Percentiles rank a stretch among this genome's conserved stretches.
Evolutionary conservation across 768 basidiomycete species (phyloP).

Genomic region (Rubroboletus satanas): DNA sequence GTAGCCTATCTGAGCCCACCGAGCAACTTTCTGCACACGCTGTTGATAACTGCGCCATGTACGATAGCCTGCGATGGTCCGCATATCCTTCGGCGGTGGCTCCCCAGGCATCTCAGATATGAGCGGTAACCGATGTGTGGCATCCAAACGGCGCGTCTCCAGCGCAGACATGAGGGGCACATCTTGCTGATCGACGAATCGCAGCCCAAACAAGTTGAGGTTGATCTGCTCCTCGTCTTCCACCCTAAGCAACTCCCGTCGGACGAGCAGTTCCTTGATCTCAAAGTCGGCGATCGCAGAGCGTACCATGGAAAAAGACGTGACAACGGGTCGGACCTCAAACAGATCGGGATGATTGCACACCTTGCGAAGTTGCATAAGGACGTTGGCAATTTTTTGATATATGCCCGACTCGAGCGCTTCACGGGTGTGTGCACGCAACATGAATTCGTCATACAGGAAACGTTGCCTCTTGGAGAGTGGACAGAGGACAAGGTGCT

Average conservation of each 20-base stretch:
- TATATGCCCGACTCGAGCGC: constrained; percentile 83
- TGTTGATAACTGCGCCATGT: constrained; percentile 47
- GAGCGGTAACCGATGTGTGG: constrained; percentile 50
- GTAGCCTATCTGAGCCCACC: constrained; percentile 69
- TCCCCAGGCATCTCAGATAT: constrained; percentile 53
- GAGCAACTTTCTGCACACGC: constrained; percentile 48
- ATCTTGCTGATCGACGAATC: constrained; percentile 55
- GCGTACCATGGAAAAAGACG: constrained; percentile 68
- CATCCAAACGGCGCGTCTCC: constrained; percentile 56
- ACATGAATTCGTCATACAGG: constrained; percentile 95
- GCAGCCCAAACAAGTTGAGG: constrained; percentile 61
- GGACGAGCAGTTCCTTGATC: constrained; percentile 83
- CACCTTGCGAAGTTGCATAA: constrained; percentile 98
- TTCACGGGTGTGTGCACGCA: constrained; percentile 75
- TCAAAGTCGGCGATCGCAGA: constrained; percentile 77
- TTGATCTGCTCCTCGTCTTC: constrained; percentile 51
- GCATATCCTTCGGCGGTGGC: constrained; percentile 68
- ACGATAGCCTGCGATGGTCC: constrained; percentile 71
- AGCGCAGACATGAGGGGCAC: constrained; percentile 49
- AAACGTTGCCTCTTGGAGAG: constrained; percentile 92
- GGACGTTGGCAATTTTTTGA: constrained; percentile 86
- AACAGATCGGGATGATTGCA: constrained; percentile 94
- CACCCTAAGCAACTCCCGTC: constrained; percentile 63
- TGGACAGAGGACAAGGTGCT: constrained; percentile 84
- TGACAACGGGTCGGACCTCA: constrained; percentile 81